These are phyloP conservation scores for Eucalyptus grandis DNA, from an alignment of 345 rosid species.

Conservation along the genomic window DNA sequence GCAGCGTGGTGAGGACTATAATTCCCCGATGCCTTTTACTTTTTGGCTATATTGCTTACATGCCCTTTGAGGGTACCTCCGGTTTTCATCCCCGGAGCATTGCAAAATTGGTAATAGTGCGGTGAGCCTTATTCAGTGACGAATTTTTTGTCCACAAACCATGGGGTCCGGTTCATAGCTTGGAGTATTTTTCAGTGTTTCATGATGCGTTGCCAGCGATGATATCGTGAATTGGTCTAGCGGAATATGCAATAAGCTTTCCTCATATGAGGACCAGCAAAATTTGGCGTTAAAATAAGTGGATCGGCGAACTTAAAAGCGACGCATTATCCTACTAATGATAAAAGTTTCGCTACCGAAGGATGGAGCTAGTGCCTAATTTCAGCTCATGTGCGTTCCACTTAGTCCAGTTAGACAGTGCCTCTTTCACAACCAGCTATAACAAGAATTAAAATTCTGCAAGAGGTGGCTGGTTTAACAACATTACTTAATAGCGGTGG, in stretches of 20 bases:
- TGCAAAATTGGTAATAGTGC: neutral
- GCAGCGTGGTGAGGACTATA: neutral
- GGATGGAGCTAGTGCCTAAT: neutral
- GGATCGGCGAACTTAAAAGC: neutral
- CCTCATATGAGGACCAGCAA: neutral
- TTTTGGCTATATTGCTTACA: neutral
- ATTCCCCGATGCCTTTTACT: neutral
- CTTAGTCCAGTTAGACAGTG: neutral
- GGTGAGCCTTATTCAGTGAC: neutral
- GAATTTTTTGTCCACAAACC: neutral
- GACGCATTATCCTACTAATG: neutral
- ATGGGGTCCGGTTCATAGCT: neutral
- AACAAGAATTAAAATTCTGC: neutral
- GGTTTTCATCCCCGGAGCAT: neutral
- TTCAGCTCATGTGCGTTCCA: neutral
- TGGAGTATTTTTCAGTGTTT: neutral
- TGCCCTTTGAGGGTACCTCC: neutral
- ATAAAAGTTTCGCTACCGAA: accelerated
- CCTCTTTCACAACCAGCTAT: neutral
- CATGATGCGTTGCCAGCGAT: neutral
- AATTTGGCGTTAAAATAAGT: neutral
- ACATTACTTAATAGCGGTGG: neutral
- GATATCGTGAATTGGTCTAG: neutral
- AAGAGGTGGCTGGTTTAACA: neutral
- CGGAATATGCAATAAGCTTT: neutral